Evolutionary conservation across 371 early-diverging fungal genomes (phyloP).

Genomic region (Mortierella polycephala): DNA sequence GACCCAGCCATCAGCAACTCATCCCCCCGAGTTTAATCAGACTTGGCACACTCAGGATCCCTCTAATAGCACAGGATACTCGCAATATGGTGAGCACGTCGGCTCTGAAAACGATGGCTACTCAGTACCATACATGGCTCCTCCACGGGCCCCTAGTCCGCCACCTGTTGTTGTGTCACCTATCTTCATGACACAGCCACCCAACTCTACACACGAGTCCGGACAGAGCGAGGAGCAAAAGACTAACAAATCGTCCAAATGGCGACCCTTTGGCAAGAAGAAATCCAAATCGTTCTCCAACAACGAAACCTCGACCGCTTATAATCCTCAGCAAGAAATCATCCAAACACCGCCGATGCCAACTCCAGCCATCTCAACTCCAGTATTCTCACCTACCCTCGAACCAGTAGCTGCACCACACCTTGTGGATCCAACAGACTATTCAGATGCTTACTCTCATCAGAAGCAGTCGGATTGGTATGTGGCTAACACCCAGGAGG

Average conservation of each 20-base stretch:
- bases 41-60: not conserved
- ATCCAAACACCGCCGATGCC: not conserved
- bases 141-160: conserved; percentile 15
- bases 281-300: conserved; percentile 50
- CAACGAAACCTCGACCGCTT: conserved; percentile 2
- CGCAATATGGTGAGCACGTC: not conserved
- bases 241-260: conserved; percentile 34
- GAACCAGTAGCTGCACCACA: conserved; percentile 1
- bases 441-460: conserved; percentile 8
- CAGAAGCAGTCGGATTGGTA: conserved; percentile 34
- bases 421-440: conserved; percentile 7
- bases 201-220: not conserved
- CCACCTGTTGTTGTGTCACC: conserved; percentile 25
- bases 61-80: conserved; percentile 1
- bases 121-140: conserved; percentile 4
- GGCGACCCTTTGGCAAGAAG: conserved; percentile 52
- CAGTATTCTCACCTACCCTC: not conserved
- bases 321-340: conserved; percentile 2
- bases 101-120: not conserved
- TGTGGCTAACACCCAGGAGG: conserved; percentile 10
- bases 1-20: conserved; percentile 37
- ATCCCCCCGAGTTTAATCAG: conserved; percentile 27
- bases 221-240: conserved; percentile 6
- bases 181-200: conserved; percentile 25
- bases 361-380: not conserved